phyloP scores from a whole-genome alignment of 768 basidiomycete genomes.

The Guyanaporus albipodus region DNA sequence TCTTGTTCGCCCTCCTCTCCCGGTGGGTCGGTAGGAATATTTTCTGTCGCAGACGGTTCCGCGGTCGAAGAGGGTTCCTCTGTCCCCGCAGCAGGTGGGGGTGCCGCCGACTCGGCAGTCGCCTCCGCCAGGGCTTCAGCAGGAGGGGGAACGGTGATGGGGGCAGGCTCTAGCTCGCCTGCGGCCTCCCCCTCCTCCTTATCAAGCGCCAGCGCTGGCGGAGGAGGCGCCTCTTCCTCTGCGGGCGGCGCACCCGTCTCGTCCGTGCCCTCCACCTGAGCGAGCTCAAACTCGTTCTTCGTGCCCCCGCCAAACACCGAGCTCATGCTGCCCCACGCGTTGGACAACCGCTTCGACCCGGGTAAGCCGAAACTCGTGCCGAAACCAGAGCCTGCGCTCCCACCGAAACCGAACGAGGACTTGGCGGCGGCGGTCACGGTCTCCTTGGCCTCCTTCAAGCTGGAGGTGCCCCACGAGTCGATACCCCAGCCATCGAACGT shows the following conservation, averaged over 20 bases:
- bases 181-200: not conserved
- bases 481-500: not conserved
- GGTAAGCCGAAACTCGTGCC: not conserved
- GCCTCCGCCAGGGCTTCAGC: not conserved
- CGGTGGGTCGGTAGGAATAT: not conserved
- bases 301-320: constrained; percentile 5
- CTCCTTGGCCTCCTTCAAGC: not conserved
- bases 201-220: no score
- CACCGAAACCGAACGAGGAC: constrained; percentile 6
- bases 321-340: not conserved
- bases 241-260: no score
- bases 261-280: no score
- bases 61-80: not conserved
- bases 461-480: not conserved
- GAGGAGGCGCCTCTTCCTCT: no score
- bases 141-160: not conserved
- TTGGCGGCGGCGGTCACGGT: not conserved
- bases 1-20: constrained; percentile 10
- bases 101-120: not conserved
- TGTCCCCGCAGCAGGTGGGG: no score
- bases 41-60: constrained; percentile 10
- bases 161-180: not conserved
- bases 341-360: not conserved
- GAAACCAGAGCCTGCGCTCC: not conserved
- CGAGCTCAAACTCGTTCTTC: constrained; percentile 4